Conservation (phyloP, 441 rosid genomes). For the Erysimum cheiri region DNA sequence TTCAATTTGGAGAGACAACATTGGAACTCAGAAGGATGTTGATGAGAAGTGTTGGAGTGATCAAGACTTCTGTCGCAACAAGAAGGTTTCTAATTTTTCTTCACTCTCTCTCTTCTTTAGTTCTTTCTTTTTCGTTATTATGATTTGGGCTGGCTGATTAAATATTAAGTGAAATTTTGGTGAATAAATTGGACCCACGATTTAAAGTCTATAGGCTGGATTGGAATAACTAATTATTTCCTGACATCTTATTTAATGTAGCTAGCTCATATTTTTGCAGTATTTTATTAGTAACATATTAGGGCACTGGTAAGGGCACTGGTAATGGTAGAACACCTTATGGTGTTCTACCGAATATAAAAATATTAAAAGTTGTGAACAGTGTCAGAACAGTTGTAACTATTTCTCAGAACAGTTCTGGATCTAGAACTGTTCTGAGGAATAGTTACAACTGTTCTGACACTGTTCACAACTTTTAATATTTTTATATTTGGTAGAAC, state of each 20-base stretch:
- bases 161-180: constrained; percentile 7
- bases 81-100: constrained; percentile 53
- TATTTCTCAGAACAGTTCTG: no score
- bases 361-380: no score
- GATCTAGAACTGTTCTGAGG: no score
- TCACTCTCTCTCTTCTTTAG: not conserved
- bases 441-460: no score
- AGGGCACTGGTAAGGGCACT: no score
- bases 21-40: constrained; percentile 63
- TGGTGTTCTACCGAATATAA: no score
- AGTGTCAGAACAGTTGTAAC: no score
- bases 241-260: constrained; percentile 25
- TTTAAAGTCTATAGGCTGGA: constrained; percentile 21
- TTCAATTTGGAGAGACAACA: constrained; percentile 80
- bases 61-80: constrained; percentile 68
- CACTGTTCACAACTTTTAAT: no score
- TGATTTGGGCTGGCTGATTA: not conserved
- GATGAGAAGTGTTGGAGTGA: constrained; percentile 92
- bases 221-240: constrained; percentile 3
- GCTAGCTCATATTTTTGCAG: constrained; percentile 16
- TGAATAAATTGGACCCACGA: constrained; percentile 23
- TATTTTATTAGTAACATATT: constrained; percentile 6
- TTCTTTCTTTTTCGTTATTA: not conserved
- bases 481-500: no score
- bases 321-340: no score